A percentile compares a stretch with the other conserved stretches of the same genome.
Evolutionary conservation across 2,329 filamentous ascomycete genomes (phyloP).

Genomic region (Colletotrichum limetticola): DNA sequence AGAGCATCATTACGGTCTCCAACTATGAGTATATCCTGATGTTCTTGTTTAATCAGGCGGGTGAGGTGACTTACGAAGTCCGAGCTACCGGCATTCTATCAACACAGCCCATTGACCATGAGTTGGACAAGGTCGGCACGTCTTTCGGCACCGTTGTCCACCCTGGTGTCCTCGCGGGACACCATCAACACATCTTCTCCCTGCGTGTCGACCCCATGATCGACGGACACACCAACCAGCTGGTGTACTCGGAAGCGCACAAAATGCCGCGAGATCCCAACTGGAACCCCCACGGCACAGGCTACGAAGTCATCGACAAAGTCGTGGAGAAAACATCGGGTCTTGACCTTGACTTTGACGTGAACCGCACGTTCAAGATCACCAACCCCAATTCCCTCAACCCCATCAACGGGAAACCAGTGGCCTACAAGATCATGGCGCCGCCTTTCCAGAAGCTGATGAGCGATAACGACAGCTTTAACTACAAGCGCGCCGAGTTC

Average conservation of each 20-base stretch:
- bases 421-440: conserved; percentile 34
- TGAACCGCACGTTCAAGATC: conserved; percentile 32
- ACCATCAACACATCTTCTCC: conserved; percentile 84
- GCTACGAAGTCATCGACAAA: conserved; percentile 25
- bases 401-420: conserved; percentile 32
- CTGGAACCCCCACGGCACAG: conserved; percentile 33
- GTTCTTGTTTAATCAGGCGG: conserved; percentile 72
- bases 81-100: conserved; percentile 75
- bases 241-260: conserved; percentile 59
- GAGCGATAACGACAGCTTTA: conserved; percentile 28
- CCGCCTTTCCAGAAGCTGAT: conserved; percentile 31
- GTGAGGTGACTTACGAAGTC: conserved; percentile 69
- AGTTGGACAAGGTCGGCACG: conserved; percentile 58
- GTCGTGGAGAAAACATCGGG: conserved; percentile 21
- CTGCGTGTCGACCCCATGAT: conserved; percentile 72
- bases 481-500: conserved; percentile 33
- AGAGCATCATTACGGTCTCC: conserved; percentile 74
- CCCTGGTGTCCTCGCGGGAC: conserved; percentile 55
- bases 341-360: conserved; percentile 18
- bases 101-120: conserved; percentile 62
- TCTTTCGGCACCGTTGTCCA: conserved; percentile 71
- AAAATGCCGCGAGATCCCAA: conserved; percentile 25
- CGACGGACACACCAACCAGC: conserved; percentile 64
- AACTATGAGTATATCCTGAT: conserved; percentile 79
- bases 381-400: conserved; percentile 32